These are phyloP conservation scores for Leptographium radiaticola DNA, from an alignment of 2,329 filamentous ascomycete species.

Conservation along the genomic window DNA sequence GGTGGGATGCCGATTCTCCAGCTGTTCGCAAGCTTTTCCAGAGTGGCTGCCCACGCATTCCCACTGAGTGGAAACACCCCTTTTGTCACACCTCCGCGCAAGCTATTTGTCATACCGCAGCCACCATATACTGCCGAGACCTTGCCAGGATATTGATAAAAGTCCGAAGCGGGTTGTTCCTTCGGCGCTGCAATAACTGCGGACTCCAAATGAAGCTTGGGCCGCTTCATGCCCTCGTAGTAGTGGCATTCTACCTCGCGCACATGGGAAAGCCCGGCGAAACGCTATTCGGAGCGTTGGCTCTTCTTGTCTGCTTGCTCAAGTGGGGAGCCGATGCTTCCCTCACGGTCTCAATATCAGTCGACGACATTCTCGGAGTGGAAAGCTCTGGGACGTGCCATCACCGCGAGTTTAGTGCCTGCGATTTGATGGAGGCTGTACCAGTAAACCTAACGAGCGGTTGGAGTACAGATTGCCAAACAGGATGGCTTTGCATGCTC, in stretches of 20 bases:
- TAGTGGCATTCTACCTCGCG: background rate
- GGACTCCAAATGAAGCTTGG: background rate
- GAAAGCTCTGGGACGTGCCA: background rate
- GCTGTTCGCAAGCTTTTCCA: background rate
- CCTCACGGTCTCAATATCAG: background rate
- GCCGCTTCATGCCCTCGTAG: background rate
- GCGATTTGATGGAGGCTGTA: background rate
- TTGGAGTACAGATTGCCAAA: background rate
- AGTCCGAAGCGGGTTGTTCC: slow-evolving; percentile 3
- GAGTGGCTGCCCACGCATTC: background rate
- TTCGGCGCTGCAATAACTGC: background rate
- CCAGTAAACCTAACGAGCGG: background rate
- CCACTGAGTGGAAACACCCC: slow-evolving; percentile 6
- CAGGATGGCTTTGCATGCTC: background rate
- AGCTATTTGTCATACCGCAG: slow-evolving; percentile 2
- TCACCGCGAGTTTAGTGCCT: background rate
- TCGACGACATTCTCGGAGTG: background rate
- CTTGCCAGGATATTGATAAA: background rate
- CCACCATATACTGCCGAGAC: too few relatives aligned
- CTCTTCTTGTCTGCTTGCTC: slow-evolving; percentile 1
- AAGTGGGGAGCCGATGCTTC: background rate
- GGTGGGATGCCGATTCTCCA: slow-evolving; percentile 4
- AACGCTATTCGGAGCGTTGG: slow-evolving; percentile 2
- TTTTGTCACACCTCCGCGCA: slow-evolving; percentile 8
- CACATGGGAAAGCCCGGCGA: background rate